These are phyloP conservation scores for Teratosphaeriaceae sp. DNA, from an alignment of 2,329 filamentous ascomycete genomes.

Conservation along the genomic window DNA sequence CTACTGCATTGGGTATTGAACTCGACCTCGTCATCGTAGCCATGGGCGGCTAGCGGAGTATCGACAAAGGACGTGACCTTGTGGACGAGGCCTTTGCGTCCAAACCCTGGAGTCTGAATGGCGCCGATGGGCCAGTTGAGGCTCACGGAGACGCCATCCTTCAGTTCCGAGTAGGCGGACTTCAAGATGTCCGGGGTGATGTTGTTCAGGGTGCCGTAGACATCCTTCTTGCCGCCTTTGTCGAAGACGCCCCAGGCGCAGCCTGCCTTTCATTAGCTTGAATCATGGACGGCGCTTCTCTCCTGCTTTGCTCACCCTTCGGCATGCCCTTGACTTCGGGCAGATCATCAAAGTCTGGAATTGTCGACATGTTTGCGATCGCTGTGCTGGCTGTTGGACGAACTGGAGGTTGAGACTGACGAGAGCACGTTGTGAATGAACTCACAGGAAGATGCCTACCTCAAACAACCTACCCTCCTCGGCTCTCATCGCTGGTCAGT, in stretches of 20 bases:
- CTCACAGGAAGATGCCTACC: no score
- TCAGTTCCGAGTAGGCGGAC: conserved; percentile 36
- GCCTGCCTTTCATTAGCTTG: conserved; percentile 14
- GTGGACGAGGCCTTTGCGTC: conserved; percentile 29
- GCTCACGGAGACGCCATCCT: conserved; percentile 35
- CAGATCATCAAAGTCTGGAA: conserved; percentile 37
- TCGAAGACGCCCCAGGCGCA: conserved; percentile 41
- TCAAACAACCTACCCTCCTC: neutral
- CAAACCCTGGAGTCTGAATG: conserved; percentile 32
- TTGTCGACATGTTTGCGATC: conserved; percentile 15
- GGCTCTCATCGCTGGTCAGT: neutral
- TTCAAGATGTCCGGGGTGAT: conserved; percentile 39
- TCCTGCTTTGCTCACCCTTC: conserved; percentile 23
- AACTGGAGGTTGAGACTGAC: neutral
- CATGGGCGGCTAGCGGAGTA: conserved; percentile 29
- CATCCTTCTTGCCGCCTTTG: conserved; percentile 37
- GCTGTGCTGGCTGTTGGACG: neutral
- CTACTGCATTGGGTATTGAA: conserved; percentile 41
- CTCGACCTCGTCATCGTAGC: conserved; percentile 40
- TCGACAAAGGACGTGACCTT: conserved; percentile 29
- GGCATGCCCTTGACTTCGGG: conserved; percentile 36
- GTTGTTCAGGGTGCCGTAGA: conserved; percentile 40
- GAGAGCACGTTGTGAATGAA: no score
- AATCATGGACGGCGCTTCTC: neutral
- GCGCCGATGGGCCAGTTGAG: conserved; percentile 33